Percentiles rank a stretch among this genome's conserved stretches.
Evolutionary conservation across 176 grass and related monocot genomes (phyloP).

Genomic region (Avena eriantha): DNA sequence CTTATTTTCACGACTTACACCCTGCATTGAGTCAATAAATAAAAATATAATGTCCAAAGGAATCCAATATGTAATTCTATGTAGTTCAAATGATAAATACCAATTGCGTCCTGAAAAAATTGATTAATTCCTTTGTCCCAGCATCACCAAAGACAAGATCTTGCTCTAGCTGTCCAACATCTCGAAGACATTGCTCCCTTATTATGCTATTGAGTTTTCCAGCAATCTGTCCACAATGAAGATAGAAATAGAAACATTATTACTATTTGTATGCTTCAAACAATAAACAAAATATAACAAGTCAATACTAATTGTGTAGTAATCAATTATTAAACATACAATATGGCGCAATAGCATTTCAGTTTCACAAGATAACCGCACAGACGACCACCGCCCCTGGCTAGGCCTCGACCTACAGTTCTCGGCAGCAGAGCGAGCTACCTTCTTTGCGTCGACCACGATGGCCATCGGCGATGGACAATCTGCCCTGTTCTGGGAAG

Average conservation of each 20-base stretch:
- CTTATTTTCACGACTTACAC: slow-evolving; percentile 84
- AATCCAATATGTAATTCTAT: slow-evolving; percentile 11
- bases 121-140: slow-evolving; percentile 92
- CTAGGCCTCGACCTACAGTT: too few species aligned
- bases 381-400: too few species aligned
- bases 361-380: not conserved
- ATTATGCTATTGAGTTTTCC: slow-evolving; percentile 88
- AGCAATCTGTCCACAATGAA: slow-evolving; percentile 78
- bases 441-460: too few species aligned
- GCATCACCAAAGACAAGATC: slow-evolving; percentile 97
- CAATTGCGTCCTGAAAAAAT: slow-evolving; percentile 84
- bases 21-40: slow-evolving; percentile 64
- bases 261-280: not conserved
- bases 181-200: slow-evolving; percentile 80
- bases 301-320: slow-evolving; percentile 4
- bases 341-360: slow-evolving; percentile 33
- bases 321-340: slow-evolving; percentile 12
- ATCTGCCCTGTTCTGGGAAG: too few species aligned
- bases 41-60: slow-evolving; percentile 37
- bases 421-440: too few species aligned
- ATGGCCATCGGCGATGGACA: too few species aligned
- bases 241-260: slow-evolving; percentile 38
- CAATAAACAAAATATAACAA: slow-evolving; percentile 31
- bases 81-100: slow-evolving; percentile 59
- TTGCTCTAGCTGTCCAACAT: slow-evolving; percentile 94